Base-by-base conservation (phyloP, 495 filamentous ascomycete species). In the Mytilinidion resinicola region DNA sequence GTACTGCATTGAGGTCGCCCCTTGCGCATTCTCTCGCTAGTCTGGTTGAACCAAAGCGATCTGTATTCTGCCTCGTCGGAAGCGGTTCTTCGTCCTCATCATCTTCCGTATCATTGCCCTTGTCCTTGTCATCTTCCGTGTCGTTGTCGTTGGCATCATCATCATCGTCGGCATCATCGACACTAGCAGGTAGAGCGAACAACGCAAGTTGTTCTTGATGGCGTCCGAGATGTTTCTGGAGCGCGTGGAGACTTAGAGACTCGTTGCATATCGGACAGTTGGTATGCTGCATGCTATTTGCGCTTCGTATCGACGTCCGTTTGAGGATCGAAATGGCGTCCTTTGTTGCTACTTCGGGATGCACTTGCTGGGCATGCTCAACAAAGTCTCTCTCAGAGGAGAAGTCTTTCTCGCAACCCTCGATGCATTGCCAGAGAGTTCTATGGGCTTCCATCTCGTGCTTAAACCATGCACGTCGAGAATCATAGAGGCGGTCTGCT, bases 21-120 rank as follows among this genome's bases (percentile, higher is more conserved):
- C 83, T 81, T 3, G 88, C 87, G 67, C 88, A 90, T 25, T 89
- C 91, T 60, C 88, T 80, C 14, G 89, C 90, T 30, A 96, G 78
- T 25, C 84, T 78, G 9, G 91, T 96, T 59, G 89, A 84, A 49
- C 91, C 91, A 69, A 88, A 91, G 46, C 85, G 84, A 73, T 96
- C 89, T 9, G 87, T 81, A 61, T 90, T 81, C 63, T 91, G 91
- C 71, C 90, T 95, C 65, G 87, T 84, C 15, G 41, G 11, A 15
- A 34, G 6, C 6, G 25, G 25, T 30, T 30, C 25, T 30, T 73
- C 51, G 6, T 21, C 11, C 1, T 56, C 52, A 9, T 61, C 59
- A 44, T 56, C 43, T 19, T 44, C 11, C 1, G 46, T 35, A 4
- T n/a, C n/a, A n/a, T n/a, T n/a, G n/a, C n/a, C n/a, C n/a, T n/a